phyloP scores from a whole-genome alignment of 345 rosid genomes.

The Durio zibethinus region DNA sequence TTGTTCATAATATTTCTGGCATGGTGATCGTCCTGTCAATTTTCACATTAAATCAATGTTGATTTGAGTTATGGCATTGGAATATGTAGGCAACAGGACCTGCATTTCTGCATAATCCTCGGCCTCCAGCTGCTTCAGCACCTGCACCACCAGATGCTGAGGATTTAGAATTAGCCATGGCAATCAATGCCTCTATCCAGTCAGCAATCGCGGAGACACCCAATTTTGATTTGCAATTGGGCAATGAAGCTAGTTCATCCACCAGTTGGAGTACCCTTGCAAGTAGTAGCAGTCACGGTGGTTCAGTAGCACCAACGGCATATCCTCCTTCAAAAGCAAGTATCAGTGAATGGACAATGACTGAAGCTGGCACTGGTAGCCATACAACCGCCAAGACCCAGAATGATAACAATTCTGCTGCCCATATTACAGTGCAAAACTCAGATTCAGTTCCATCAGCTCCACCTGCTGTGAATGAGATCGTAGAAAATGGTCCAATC shows the following conservation, averaged over 20 bases:
- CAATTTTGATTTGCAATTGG: conserved; percentile 27
- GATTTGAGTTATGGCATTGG: background rate
- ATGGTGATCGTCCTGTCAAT: background rate
- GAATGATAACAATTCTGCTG: conserved; percentile 12
- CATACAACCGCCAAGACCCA: conserved; percentile 18
- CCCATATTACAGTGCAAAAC: conserved; percentile 19
- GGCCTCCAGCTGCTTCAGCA: conserved; percentile 39
- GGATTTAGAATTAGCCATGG: conserved; percentile 71
- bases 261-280: conserved; percentile 26
- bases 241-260: conserved; percentile 47
- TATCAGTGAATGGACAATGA: conserved; percentile 18
- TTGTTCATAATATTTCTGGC: background rate
- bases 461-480: conserved; percentile 46
- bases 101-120: conserved; percentile 51
- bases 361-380: conserved; percentile 26
- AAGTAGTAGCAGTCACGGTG: conserved; percentile 12
- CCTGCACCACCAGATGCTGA: conserved; percentile 64
- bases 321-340: conserved; percentile 35
- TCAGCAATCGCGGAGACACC: conserved; percentile 42
- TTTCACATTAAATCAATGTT: background rate
- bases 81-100: conserved; percentile 59
- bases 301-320: conserved; percentile 20
- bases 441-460: conserved; percentile 55
- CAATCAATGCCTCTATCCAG: conserved; percentile 74
- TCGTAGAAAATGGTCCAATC: conserved; percentile 58